Evolutionary conservation across 208 protist genomes (phyloP).

Genomic region (Leishmania amazonensis): DNA sequence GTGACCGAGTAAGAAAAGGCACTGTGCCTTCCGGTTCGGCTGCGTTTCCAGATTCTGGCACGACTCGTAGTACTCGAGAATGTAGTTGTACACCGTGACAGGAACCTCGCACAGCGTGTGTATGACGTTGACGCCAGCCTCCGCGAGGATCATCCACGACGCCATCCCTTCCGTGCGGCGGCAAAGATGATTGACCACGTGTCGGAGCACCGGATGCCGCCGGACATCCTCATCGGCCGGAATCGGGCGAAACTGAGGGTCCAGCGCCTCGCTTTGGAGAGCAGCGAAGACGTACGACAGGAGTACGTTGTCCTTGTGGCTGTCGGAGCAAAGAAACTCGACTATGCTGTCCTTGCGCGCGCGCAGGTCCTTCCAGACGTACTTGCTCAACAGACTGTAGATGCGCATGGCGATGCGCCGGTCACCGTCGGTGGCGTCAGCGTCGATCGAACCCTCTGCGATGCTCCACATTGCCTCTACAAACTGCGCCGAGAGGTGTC

Average conservation of each 20-base stretch:
- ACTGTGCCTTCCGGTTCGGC: constrained; percentile 63
- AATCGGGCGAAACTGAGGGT: constrained; percentile 76
- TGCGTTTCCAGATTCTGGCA: constrained; percentile 14
- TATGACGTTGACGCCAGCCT: constrained; percentile 70
- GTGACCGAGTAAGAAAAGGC: constrained; percentile 71
- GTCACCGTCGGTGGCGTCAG: constrained; percentile 50
- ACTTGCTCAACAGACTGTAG: constrained; percentile 83
- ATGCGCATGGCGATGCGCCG: constrained; percentile 86
- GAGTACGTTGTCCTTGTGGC: constrained; percentile 82
- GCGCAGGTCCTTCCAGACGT: constrained; percentile 71
- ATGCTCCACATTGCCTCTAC: constrained; percentile 88
- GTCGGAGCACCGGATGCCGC: constrained; percentile 59
- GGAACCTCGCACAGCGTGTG: constrained; percentile 80
- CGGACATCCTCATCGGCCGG: constrained; percentile 41
- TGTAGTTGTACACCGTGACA: constrained; percentile 74
- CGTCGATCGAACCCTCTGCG: constrained; percentile 74
- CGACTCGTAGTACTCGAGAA: constrained; percentile 65
- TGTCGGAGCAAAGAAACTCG: constrained; percentile 58
- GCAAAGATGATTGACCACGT: constrained; percentile 84
- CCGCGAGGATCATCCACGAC: constrained; percentile 82
- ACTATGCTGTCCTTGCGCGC: constrained; percentile 72
- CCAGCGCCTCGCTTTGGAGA: constrained; percentile 69
- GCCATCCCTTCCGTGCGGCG: constrained; percentile 66
- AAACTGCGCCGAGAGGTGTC: constrained; percentile 70
- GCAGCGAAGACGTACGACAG: constrained; percentile 79